Evolutionary conservation across 129 eudicot species (phyloP).

Genomic region (Flaveria ramosissima): DNA sequence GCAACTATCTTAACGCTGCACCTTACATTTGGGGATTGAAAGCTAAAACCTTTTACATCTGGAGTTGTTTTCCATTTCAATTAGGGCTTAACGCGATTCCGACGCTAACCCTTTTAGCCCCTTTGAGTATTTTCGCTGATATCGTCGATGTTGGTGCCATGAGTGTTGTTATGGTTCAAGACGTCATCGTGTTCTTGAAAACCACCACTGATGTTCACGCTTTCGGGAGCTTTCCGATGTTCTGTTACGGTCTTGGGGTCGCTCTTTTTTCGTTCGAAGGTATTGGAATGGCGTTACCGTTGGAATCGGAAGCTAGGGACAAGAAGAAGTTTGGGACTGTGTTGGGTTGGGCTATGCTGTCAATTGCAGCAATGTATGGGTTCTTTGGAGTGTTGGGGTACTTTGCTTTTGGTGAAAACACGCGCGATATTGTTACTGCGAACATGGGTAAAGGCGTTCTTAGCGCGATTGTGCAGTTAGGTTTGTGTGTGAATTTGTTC

Average conservation of each 20-base stretch:
- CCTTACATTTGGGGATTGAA: slow-evolving; percentile 39
- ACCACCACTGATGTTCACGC: slow-evolving; percentile 28
- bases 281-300: slow-evolving; percentile 61
- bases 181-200: slow-evolving; percentile 23
- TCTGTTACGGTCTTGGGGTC: slow-evolving; percentile 62
- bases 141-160: slow-evolving; percentile 55
- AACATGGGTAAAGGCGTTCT: slow-evolving; percentile 50
- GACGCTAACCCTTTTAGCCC: slow-evolving; percentile 59
- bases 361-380: slow-evolving; percentile 51
- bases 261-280: slow-evolving; percentile 69
- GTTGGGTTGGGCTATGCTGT: slow-evolving; percentile 47
- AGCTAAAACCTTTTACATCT: slow-evolving; percentile 45
- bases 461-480: slow-evolving; percentile 56
- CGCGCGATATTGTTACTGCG: slow-evolving; percentile 53
- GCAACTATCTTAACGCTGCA: slow-evolving; percentile 15
- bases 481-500: slow-evolving; percentile 55
- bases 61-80: slow-evolving; percentile 59
- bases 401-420: slow-evolving; percentile 57
- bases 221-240: slow-evolving; percentile 40
- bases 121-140: slow-evolving; percentile 65
- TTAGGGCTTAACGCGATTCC: slow-evolving; percentile 61
- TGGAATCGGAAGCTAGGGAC: slow-evolving; percentile 56
- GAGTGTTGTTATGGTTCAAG: slow-evolving; percentile 52
- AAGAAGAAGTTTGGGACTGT: slow-evolving; percentile 42
- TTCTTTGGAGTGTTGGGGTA: slow-evolving; percentile 56